These are phyloP conservation scores for Hyaloraphidium curvatum DNA, from an alignment of 192 early-diverging fungal species.

Conservation along the genomic window DNA sequence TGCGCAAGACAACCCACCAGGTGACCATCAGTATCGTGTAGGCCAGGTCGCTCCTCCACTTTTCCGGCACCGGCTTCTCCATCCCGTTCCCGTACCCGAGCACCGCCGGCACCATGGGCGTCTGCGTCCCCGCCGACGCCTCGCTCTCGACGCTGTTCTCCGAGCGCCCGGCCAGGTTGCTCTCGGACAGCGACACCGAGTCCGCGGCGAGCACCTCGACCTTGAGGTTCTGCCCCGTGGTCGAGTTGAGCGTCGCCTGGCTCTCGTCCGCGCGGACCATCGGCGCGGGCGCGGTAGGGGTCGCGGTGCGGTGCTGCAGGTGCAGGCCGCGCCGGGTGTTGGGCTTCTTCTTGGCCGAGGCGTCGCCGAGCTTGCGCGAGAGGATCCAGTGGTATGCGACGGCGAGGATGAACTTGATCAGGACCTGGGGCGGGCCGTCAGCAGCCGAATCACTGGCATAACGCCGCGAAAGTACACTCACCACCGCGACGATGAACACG, in stretches of 20 bases:
- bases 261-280: background rate
- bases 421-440: conserved; percentile 7
- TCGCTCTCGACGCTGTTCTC: background rate
- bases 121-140: background rate
- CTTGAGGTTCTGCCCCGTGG: too few species aligned
- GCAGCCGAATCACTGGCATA: background rate
- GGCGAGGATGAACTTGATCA: conserved; percentile 54
- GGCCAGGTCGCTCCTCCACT: conserved; percentile 23
- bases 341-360: background rate
- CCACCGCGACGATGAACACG: conserved; percentile 21
- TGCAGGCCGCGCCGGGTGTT: background rate
- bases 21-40: conserved; percentile 58
- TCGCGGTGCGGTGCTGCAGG: background rate
- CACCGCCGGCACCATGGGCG: background rate
- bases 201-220: background rate
- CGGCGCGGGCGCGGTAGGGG: background rate
- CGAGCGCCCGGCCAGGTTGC: background rate
- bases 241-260: background rate
- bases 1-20: conserved; percentile 13
- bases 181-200: background rate
- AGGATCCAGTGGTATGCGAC: conserved; percentile 67
- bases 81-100: conserved; percentile 3
- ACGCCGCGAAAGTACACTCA: background rate
- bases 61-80: conserved; percentile 20
- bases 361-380: conserved; percentile 47